phyloP scores from a whole-genome alignment of 2,329 filamentous ascomycete species.

The Huntiella decipiens region DNA sequence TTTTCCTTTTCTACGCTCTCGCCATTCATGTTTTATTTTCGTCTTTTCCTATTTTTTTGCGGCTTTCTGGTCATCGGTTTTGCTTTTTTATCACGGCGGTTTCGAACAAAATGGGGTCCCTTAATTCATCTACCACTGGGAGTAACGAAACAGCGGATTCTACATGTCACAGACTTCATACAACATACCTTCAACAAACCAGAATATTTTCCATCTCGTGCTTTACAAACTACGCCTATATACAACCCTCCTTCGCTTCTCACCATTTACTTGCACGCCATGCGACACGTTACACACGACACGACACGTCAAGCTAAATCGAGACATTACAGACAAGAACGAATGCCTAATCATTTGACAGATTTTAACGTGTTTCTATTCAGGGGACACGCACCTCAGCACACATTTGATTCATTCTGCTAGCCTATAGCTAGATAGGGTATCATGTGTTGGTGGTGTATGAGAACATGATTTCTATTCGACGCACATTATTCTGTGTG shows the following conservation, averaged over 20 bases:
- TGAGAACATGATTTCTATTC: too few relatives aligned
- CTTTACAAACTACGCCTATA: slow-evolving; percentile 1
- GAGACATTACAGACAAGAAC: too few relatives aligned
- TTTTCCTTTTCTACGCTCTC: slow-evolving; percentile 1
- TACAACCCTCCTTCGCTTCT: background rate
- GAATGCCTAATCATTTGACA: too few relatives aligned
- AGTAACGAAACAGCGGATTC: slow-evolving; percentile 3
- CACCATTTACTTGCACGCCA: background rate
- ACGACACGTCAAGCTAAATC: too few relatives aligned
- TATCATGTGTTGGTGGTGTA: too few relatives aligned
- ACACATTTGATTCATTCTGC: too few relatives aligned
- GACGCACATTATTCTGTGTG: too few relatives aligned
- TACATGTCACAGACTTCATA: background rate
- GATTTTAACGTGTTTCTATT: too few relatives aligned
- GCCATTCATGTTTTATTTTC: background rate
- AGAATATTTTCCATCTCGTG: background rate
- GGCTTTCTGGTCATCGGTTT: slow-evolving; percentile 6
- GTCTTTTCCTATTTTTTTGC: slow-evolving; percentile 2
- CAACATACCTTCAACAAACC: slow-evolving; percentile 1
- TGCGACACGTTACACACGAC: too few relatives aligned
- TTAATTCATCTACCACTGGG: slow-evolving; percentile 1
- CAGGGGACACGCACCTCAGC: too few relatives aligned
- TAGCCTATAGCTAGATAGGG: too few relatives aligned
- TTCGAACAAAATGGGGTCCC: slow-evolving; percentile 9
- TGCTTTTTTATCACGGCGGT: slow-evolving; percentile 9